Evolutionary conservation across 495 filamentous ascomycete genomes (phyloP), one percentile per base, ranked within the genome.

Genomic region (Penicillium canariense): DNA sequence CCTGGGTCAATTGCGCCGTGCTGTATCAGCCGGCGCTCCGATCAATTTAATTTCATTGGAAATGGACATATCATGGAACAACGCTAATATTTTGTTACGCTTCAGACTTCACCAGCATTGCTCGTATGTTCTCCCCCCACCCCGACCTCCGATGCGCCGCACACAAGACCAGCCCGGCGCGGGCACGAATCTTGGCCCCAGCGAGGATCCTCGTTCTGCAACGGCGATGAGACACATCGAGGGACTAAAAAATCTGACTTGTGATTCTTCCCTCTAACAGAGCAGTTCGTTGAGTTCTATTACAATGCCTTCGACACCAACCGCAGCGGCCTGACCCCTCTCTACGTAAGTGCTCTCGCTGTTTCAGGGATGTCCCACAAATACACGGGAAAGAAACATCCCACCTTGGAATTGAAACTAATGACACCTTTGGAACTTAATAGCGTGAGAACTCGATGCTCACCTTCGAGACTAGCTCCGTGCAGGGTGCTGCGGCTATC

Each of bases 391-490:
- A 50, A 27, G 34, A 39, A n/a, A n/a, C n/a, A 25, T 25, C 7
- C 11, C 20, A 39, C 9, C 8, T 25, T n/a, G 23, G 25, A 46
- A n/a, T 6, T 27, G 26, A 22, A 5, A 35, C 48, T 57, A 23
- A 60, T 25, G 7, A 6, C 28, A 40, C 43, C 20, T 27, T 54
- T 58, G 17, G 14, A 20, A 28, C 31, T 20, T 15, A 52, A 68
- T 48, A 97, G 93, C 85, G 90, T 54, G 81, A 86, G 1, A 67
- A 86, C 38, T 97, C 94, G 36, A 95, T 95, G 87, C 78, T 97
- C 78, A 97, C 93, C 23, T 97, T 96, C 67, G 89, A 98, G 81
- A 81, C 74, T 30, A 47, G 61, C 26, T 77, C 84, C 12, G 54
- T 80, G 28, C 74, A 79, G 56, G 92, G 92, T 54, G 68, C 73